Conservation (phyloP, 371 early-diverging fungal genomes). For the Paramicrosporidium saccamoebae region DNA sequence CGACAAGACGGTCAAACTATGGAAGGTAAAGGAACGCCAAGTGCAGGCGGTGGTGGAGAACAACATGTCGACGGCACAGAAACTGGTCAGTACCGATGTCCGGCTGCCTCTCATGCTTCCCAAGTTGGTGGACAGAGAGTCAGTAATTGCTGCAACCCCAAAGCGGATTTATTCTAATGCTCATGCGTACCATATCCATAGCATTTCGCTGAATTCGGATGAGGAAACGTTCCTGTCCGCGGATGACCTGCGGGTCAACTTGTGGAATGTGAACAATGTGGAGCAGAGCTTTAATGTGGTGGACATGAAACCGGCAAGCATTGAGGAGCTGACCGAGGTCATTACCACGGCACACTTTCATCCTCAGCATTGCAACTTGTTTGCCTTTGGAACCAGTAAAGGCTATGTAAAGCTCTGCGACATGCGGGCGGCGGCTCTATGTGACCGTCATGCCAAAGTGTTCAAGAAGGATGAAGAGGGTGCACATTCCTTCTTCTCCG, state of each 20-base stretch:
- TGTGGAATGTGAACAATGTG: conserved; percentile 83
- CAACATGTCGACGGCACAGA: conserved; percentile 23
- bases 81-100: conserved; percentile 9
- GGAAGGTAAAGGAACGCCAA: conserved; percentile 90
- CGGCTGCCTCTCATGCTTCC: conserved; percentile 28
- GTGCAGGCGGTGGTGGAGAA: conserved; percentile 67
- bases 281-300: conserved; percentile 96
- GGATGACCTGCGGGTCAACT: conserved; percentile 89
- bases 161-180: conserved; percentile 85
- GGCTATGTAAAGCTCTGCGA: conserved; percentile 88
- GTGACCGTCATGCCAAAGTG: conserved; percentile 70
- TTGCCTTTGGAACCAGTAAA: conserved; percentile 92
- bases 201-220: conserved; percentile 87
- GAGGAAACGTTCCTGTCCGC: conserved; percentile 85
- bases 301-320: conserved; percentile 94
- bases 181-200: conserved; percentile 96
- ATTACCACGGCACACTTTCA: conserved; percentile 96
- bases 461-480: conserved; percentile 78
- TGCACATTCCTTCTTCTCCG: conserved; percentile 80
- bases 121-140: conserved; percentile 57
- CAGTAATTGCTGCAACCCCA: conserved; percentile 72
- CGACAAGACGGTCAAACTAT: conserved; percentile 85
- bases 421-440: conserved; percentile 74
- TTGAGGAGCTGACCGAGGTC: conserved; percentile 95
- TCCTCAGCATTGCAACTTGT: conserved; percentile 66